phyloP scores from a whole-genome alignment of 2,329 filamentous ascomycete genomes.

The Cladophialophora chaetospira region DNA sequence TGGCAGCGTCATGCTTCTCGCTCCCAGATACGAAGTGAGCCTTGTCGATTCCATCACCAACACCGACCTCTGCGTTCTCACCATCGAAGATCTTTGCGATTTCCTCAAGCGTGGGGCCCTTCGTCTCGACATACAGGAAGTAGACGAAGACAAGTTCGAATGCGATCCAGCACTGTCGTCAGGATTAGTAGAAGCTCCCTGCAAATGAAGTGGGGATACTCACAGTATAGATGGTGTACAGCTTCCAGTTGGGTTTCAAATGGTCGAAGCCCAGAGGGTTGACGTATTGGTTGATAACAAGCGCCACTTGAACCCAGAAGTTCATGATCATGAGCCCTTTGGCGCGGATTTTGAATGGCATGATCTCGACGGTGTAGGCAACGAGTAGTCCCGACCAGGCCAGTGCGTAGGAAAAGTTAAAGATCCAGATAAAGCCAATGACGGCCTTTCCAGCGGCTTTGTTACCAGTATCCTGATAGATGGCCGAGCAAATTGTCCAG shows the following conservation, averaged over 20 bases:
- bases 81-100: slow-evolving; percentile 72
- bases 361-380: slow-evolving; percentile 50
- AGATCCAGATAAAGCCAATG: slow-evolving; percentile 45
- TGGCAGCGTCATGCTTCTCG: slow-evolving; percentile 17
- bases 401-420: slow-evolving; percentile 45
- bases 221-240: slow-evolving; percentile 27
- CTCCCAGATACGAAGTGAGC: slow-evolving; percentile 26
- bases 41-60: slow-evolving; percentile 54
- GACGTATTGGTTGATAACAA: slow-evolving; percentile 25
- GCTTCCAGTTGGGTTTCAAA: slow-evolving; percentile 24
- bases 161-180: slow-evolving; percentile 39
- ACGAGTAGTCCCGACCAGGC: slow-evolving; percentile 41
- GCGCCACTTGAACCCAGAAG: slow-evolving; percentile 25
- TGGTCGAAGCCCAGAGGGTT: slow-evolving; percentile 25
- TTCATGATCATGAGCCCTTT: slow-evolving; percentile 41
- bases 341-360: slow-evolving; percentile 52
- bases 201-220: slow-evolving; percentile 3
- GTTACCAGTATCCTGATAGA: slow-evolving; percentile 38
- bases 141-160: slow-evolving; percentile 46
- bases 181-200: neutral
- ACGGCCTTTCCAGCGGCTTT: slow-evolving; percentile 42
- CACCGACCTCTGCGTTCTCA: slow-evolving; percentile 56
- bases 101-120: slow-evolving; percentile 70
- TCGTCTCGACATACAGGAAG: slow-evolving; percentile 60
- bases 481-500: slow-evolving; percentile 44